Evolutionary conservation across 2,329 filamentous ascomycete species (phyloP).

Genomic region (Cadophora sp.): DNA sequence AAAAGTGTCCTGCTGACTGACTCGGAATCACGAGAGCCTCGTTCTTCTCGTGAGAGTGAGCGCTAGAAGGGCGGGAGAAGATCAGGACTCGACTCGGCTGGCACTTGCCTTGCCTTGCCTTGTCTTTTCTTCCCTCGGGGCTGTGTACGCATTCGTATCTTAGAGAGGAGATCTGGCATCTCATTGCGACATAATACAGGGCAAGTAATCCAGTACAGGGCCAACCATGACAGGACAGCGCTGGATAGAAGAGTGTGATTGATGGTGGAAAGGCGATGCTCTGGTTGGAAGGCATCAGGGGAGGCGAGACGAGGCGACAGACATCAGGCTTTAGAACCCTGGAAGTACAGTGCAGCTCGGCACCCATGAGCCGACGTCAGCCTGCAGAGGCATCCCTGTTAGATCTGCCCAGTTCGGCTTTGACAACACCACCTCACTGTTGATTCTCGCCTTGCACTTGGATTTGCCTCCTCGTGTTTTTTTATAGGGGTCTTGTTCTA

Average conservation of each 20-base stretch:
- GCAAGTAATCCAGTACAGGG: too few species aligned
- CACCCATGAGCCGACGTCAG: conserved; percentile 25
- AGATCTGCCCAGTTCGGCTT: conserved; percentile 5
- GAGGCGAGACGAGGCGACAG: neutral
- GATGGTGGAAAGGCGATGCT: neutral
- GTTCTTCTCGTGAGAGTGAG: neutral
- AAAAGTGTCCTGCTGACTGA: conserved; percentile 21
- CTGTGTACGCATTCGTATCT: conserved; percentile 17
- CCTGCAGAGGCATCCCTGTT: conserved; percentile 23
- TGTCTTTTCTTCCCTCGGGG: neutral
- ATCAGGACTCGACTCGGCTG: neutral
- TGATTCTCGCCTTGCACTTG: neutral
- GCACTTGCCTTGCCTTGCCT: conserved; percentile 4
- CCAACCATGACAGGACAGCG: neutral
- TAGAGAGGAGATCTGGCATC: conserved; percentile 22
- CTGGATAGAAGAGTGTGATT: neutral
- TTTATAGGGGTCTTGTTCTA: too few species aligned
- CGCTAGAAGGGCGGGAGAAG: conserved; percentile 5
- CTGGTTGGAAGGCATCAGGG: too few species aligned
- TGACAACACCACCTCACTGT: conserved; percentile 15
- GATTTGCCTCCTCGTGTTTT: conserved; percentile 5
- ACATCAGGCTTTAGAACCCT: conserved; percentile 12
- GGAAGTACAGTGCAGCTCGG: conserved; percentile 20
- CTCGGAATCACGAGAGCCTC: conserved; percentile 20
- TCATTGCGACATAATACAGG: too few species aligned